These are phyloP conservation scores for Pythium vanterpoolii DNA, from an alignment of 352 stramenopile species.

Conservation along the genomic window DNA sequence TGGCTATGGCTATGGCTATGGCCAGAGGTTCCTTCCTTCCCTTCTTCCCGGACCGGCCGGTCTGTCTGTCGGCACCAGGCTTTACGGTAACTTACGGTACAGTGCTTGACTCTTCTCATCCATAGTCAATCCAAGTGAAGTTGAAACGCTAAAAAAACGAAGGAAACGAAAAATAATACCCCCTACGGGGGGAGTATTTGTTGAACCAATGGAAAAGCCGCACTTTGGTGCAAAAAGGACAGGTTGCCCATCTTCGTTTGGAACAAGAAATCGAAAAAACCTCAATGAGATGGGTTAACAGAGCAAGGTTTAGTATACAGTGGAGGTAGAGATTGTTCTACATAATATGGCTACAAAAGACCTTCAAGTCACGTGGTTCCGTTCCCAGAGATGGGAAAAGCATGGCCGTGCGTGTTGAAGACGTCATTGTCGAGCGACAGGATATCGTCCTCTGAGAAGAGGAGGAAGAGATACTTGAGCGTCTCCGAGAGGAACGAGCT, in stretches of 20 bases:
- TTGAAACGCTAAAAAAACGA: constrained; percentile 6
- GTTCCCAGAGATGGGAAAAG: constrained; percentile 40
- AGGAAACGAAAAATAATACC: background rate
- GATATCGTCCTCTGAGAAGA: constrained; percentile 76
- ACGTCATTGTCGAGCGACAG: constrained; percentile 72
- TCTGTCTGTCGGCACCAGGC: background rate
- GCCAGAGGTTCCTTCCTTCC: constrained; percentile 8
- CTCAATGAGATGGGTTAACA: constrained; percentile 3
- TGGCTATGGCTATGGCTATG: too few species aligned
- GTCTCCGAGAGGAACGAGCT: constrained; percentile 92
- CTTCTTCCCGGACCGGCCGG: background rate
- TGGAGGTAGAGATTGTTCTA: constrained; percentile 6
- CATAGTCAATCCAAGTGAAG: constrained; percentile 4
- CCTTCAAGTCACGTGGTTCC: background rate
- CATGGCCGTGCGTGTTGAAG: constrained; percentile 86
- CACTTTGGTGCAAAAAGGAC: background rate
- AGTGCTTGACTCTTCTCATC: too few species aligned
- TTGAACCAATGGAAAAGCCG: background rate
- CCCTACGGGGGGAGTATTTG: background rate
- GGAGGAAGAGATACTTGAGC: constrained; percentile 91
- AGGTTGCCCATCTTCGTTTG: constrained; percentile 4
- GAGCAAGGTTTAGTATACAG: constrained; percentile 1
- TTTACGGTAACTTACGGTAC: background rate
- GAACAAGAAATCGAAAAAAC: constrained; percentile 15
- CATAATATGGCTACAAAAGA: constrained; percentile 19